Conservation (phyloP, 2,329 filamentous ascomycete genomes). For the Intubia oerlemansii region DNA sequence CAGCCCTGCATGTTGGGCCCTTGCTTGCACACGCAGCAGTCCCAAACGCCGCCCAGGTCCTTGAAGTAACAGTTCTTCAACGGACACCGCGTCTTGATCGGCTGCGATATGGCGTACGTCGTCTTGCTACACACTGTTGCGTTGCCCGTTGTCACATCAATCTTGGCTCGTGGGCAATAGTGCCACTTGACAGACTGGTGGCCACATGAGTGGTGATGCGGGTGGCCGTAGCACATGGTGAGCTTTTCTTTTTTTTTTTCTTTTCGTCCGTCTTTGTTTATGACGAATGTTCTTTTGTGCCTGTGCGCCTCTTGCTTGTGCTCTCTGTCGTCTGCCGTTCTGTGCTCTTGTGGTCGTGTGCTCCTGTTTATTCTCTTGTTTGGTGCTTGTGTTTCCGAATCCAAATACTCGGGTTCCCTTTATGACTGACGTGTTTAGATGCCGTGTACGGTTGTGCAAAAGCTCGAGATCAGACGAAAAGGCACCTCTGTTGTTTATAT, state of each 20-base stretch:
- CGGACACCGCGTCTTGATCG: slow-evolving; percentile 22
- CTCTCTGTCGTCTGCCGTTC: no score
- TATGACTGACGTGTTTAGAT: no score
- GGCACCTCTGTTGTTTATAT: no score
- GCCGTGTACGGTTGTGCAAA: no score
- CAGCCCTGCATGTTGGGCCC: slow-evolving; percentile 30
- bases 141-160: slow-evolving; percentile 27
- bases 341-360: not conserved
- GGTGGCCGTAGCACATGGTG: slow-evolving; percentile 31
- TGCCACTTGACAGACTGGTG: slow-evolving; percentile 34
- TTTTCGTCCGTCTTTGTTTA: not conserved
- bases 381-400: not conserved
- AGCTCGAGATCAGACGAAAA: no score
- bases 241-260: not conserved
- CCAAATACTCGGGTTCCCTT: no score
- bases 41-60: slow-evolving; percentile 26
- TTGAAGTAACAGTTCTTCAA: slow-evolving; percentile 29
- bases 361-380: not conserved
- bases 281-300: not conserved
- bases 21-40: slow-evolving; percentile 29
- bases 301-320: not conserved
- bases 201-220: slow-evolving; percentile 27
- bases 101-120: slow-evolving; percentile 23
- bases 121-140: slow-evolving; percentile 26
- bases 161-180: slow-evolving; percentile 26